These are phyloP conservation scores for Phytophthora aleatoria DNA, from an alignment of 352 stramenopile species.

Conservation along the genomic window DNA sequence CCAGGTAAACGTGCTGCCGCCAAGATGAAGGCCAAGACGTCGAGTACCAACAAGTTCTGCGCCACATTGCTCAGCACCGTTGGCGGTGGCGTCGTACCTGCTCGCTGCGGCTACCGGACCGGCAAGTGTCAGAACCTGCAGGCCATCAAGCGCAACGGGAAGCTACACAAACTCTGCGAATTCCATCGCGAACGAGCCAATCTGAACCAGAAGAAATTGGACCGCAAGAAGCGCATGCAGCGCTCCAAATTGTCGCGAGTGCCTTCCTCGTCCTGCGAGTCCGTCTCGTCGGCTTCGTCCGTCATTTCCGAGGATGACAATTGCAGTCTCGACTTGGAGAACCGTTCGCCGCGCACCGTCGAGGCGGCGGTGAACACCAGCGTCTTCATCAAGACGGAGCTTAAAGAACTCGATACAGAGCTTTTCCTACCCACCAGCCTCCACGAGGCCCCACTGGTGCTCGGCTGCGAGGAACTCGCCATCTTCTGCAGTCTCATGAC, in stretches of 20 bases:
- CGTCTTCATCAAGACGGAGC: constrained; percentile 26
- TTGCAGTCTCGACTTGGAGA: constrained; percentile 25
- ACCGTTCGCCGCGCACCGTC: constrained; percentile 57
- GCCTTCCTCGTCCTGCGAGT: constrained; percentile 43
- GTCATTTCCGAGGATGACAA: constrained; percentile 49
- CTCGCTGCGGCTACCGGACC: constrained; percentile 79
- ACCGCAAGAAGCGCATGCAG: constrained; percentile 83
- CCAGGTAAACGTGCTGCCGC: constrained; percentile 17
- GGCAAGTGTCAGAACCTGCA: constrained; percentile 85
- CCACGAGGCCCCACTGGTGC: constrained; percentile 59
- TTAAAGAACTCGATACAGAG: constrained; percentile 25
- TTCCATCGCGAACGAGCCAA: constrained; percentile 86
- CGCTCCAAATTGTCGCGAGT: constrained; percentile 27
- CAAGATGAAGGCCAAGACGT: constrained; percentile 9
- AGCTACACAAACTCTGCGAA: constrained; percentile 86
- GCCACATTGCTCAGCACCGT: constrained; percentile 8
- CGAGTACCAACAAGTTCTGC: constrained; percentile 11
- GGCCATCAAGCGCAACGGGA: constrained; percentile 82
- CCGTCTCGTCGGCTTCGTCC: constrained; percentile 33
- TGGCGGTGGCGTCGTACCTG: constrained; percentile 13
- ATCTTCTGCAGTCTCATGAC: constrained; percentile 87
- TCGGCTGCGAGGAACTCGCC: constrained; percentile 68
- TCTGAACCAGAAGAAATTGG: constrained; percentile 87
- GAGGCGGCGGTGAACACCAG: constrained; percentile 44
- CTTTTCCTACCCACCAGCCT: constrained; percentile 59